A percentile compares a stretch with the other conserved stretches of the same genome.
phyloP scores from a whole-genome alignment of 1,139 yeast genomes.

The Magnusiomyces suaveolens region DNA sequence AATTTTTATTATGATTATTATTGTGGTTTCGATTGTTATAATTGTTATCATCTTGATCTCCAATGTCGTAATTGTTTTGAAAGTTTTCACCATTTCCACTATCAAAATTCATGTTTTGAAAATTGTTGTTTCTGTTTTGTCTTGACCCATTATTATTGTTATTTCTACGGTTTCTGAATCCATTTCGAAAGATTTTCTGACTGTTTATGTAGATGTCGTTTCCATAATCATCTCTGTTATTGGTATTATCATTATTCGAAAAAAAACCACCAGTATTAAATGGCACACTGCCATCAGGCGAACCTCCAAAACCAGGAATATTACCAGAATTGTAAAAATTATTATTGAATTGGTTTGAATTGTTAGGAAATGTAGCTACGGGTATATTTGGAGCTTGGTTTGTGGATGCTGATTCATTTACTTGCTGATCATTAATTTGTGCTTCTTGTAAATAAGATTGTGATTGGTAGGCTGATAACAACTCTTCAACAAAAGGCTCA shows the following conservation, averaged over 20 bases:
- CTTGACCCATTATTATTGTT: slow-evolving; percentile 7
- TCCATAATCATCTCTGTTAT: slow-evolving; percentile 6
- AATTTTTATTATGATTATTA: slow-evolving; percentile 1
- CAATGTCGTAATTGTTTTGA: not conserved
- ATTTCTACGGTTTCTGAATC: slow-evolving; percentile 7
- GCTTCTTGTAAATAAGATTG: slow-evolving; percentile 9
- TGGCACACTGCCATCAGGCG: not conserved
- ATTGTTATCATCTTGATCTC: not conserved
- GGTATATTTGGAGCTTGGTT: slow-evolving; percentile 11
- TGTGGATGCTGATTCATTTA: slow-evolving; percentile 6
- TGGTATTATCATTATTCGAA: slow-evolving; percentile 5
- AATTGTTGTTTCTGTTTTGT: not conserved
- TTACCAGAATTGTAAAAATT: not conserved
- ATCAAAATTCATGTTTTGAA: too few relatives aligned
- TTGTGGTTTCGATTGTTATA: not conserved
- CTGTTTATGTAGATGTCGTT: slow-evolving; percentile 5
- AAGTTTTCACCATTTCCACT: too few relatives aligned
- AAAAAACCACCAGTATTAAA: slow-evolving; percentile 1
- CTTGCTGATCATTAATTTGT: not conserved
- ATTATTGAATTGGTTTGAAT: slow-evolving; percentile 7
- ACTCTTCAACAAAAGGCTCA: slow-evolving; percentile 21
- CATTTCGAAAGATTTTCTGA: slow-evolving; percentile 11
- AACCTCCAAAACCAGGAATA: not conserved
- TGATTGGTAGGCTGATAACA: slow-evolving; percentile 19
- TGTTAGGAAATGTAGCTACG: too few relatives aligned